Evolutionary conservation across 1,139 yeast species (phyloP), one percentile per base, ranked within the genome.

Genomic region (Candida sp.): DNA sequence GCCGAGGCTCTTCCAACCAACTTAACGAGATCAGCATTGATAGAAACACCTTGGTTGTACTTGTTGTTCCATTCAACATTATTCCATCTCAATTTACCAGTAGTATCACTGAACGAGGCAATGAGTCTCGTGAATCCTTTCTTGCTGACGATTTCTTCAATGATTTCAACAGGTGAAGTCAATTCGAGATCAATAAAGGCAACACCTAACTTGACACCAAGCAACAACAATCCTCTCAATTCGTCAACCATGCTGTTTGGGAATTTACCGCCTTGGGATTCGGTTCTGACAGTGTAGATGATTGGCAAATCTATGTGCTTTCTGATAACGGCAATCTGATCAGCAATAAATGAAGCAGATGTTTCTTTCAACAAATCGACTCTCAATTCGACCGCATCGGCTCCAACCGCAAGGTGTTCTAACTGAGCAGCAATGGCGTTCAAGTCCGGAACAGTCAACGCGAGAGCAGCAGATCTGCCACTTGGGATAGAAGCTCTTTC

Each of bases 321-420:
- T 63, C 97, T 84, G 59, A 93, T 72, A 28, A 78, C 64, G 2
- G 92, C 90, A 50, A 91, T 73, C 66, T 92, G 97, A 56, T 85
- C 85, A 49, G 90, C 85, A 47, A 93, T 90, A 63, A 77, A 88
- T 5, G 73, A 71, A 25, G 70, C 65, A 39, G 78, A 77, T 52
- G 76, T 73, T 23, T 81, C 75, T 50, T 80, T 73, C 54, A 92
- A 77, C 51, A 85, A 77, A 65, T 90, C 98, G 33, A 90, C 90
- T 56, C 96, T 80, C 50, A 94, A 74, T 65, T 93, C 97, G 45
- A 93, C 86, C 5, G 96, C 98, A 56, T 84, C 81, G 54, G 87
- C 81, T 2, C 98, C 98, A 51, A 79, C 72, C 5, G 52, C 54
- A 33, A 89, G 74, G n/a, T 78, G 77, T 35, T 77, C 78, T 46